Base-by-base conservation (phyloP, 352 stramenopile genomes). In the Aphanomyces cochlioides region DNA sequence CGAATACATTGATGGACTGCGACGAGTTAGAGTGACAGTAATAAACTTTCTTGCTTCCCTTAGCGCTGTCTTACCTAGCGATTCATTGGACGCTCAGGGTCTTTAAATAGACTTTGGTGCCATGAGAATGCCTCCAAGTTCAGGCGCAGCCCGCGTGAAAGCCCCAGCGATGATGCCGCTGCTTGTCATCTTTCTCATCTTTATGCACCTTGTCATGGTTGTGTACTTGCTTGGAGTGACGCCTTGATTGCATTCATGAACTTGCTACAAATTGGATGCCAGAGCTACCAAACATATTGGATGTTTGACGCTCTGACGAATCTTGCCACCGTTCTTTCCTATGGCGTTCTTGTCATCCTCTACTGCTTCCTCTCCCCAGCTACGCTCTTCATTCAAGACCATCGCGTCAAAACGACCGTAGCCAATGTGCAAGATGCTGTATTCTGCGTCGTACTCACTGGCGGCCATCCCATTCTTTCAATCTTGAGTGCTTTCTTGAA, bases 311-410 rank as follows among this genome's bases (percentile, higher is more conserved):
- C 1, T 3, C 19, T 13, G 1, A 12, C 3, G 7, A 37, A 61
- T 28, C 54, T 15, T 7, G 54, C 34, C 54, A 43, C 39, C 12
- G 3, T 39, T 28, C 7, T 61, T 19, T 61, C 54, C 28, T 61
- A 43, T 41, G 13, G 13, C 15, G 17, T 61, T 37, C 28, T 40
- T 7, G 54, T 61, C 28, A 37, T 40, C 7, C 37, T 61, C 8
- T 61, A 61, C 54, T 45, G 54, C 54, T 61, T 61, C n/a, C 28
- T 37, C 7, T 61, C 54, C 28, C 54, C 54, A 0, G 10, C 12
- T 3, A 40, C 43, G 12, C 37, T 61, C 7, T 61, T 61, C 43
- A 0, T 61, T 7, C n/a, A 37, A 41, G 43, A 37, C 28, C 12
- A 2, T 17, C 54, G 54, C 13, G n/a, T 37, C 15, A 61, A 61